Evolutionary conservation across 2,329 filamentous ascomycete genomes (phyloP), one percentile per base, ranked within the genome.

Genomic region (Byssothecium circinans): DNA sequence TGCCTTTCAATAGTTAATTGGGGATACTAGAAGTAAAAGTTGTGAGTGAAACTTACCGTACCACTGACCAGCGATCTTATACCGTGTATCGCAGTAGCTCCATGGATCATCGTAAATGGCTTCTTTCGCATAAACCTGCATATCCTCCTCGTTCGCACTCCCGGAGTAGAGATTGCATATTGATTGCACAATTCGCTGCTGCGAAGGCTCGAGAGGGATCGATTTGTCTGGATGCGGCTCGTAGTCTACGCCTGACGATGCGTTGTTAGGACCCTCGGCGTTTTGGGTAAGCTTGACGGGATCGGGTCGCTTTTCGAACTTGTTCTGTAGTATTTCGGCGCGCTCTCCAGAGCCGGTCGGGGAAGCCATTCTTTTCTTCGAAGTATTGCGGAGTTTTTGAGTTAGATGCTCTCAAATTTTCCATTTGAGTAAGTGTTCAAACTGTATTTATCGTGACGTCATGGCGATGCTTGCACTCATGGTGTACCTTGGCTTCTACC

Each of bases 1-100:
- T 74, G 12, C 69, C 67, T 71, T 36, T 37, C 12, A 17, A 18
- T 29, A 39, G 14, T 43, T 12, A 19, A 12, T 17, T 4, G 11
- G 18, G 49, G 17, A 50, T 34, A 20, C 8, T 22, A 29, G 12
- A 11, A 7, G 18, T 37, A 33, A n/a, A 19, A 36, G 7, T 20
- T 14, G 18, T 36, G 17, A 18, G 39, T 4, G 41, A n/a, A n/a
- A 44, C 54, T 2, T 56, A 62, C 73, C 74, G 53, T 74, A 78
- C 75, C 76, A 79, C 54, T 80, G 75, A 7, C 76, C 75, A 2
- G 75, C 75, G 48, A 80, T 78, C 56, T 78, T 79, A 50, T 76
- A 78, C 42, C 75, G 59, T 0, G 73, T 78, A 57, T 80, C 75
- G 53, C 75, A 78, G 53, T 75, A 79, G 50, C 72, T 75, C 59